Evolutionary conservation across 768 basidiomycete genomes (phyloP), one percentile per base, ranked within the genome.

Genomic region (Royoungia palumana): DNA sequence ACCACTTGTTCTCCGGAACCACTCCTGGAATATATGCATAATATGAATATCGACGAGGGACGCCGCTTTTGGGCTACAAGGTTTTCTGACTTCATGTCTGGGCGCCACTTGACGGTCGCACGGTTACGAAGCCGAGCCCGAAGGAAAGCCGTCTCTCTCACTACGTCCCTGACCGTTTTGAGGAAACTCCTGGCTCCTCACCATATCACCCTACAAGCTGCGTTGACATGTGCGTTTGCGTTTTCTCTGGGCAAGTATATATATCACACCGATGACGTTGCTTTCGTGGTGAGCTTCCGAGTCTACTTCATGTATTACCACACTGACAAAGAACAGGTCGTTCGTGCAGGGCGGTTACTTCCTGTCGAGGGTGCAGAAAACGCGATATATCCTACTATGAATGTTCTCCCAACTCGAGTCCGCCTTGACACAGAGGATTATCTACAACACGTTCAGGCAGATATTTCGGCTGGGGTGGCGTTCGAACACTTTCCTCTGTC

Each of bases 121-220:
- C 52, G 17, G 19, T 41, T 30, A 19, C 37, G 52, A 24, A 41
- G 39, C 32, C 47, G 41, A 39, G 35, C 49, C 24, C 61, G 38
- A 41, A 50, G 56, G 21, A 57, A 41, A 32, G 45, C 40, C 30
- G 40, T 53, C 14, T 38, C 53, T 20, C 49, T 59, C 40, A 34
- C 44, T 16, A 49, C 46, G 5, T 39, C 64, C 9, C 44, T 69
- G 40, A 49, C 59, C 11, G 42, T 40, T 30, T 41, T 69, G 22
- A 48, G 57, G 35, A 45, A 49, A 34, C 60, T 54, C 36, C 44
- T 66, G 27, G 57, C 47, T 12, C 44, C 50, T 14, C 54, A 55
- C 36, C 56, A 62, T 25, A 57, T 71, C 10, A 68, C 70, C 12
- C 40, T 71, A 5, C 68, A 70, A 35, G 62, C 70, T n/a, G 55